A percentile compares a stretch with the other conserved stretches of the same genome.
phyloP scores from a whole-genome alignment of 371 early-diverging fungal genomes.

The Syncephalastrum contaminatum region DNA sequence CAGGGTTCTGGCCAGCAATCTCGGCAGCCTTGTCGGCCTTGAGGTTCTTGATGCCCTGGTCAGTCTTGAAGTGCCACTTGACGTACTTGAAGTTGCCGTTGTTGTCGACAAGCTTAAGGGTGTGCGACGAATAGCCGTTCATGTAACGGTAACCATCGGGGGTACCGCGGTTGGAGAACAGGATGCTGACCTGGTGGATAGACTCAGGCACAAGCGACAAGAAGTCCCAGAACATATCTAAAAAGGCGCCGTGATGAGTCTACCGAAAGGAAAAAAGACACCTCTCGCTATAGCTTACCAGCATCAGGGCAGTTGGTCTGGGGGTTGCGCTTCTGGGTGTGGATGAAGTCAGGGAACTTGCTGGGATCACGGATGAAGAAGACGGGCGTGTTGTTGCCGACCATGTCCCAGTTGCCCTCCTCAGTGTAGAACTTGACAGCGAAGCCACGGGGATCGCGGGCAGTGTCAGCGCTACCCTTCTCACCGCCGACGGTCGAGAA shows the following conservation, averaged over 20 bases:
- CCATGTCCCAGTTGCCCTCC: slow-evolving; percentile 77
- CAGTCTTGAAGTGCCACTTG: slow-evolving; percentile 88
- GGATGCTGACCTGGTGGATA: slow-evolving; percentile 76
- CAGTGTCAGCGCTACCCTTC: slow-evolving; percentile 73
- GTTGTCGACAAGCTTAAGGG: slow-evolving; percentile 74
- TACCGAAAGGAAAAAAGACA: not conserved
- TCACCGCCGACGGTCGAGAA: slow-evolving; percentile 85
- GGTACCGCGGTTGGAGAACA: slow-evolving; percentile 81
- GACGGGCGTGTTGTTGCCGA: slow-evolving; percentile 71
- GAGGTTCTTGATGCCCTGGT: slow-evolving; percentile 79
- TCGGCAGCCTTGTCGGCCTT: slow-evolving; percentile 61
- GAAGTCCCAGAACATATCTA: slow-evolving; percentile 70
- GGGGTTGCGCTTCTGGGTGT: slow-evolving; percentile 81
- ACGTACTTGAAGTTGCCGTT: slow-evolving; percentile 70
- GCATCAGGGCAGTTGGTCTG: slow-evolving; percentile 51
- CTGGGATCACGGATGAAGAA: slow-evolving; percentile 74
- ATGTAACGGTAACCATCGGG: slow-evolving; percentile 80
- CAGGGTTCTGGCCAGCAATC: slow-evolving; percentile 67
- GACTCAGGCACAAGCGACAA: slow-evolving; percentile 75
- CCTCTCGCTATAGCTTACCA: slow-evolving; percentile 2
- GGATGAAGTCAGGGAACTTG: slow-evolving; percentile 83
- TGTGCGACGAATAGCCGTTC: slow-evolving; percentile 79
- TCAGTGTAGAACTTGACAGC: slow-evolving; percentile 79
- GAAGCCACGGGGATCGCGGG: slow-evolving; percentile 79
- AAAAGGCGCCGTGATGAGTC: not conserved